Evolutionary conservation across 306 rosid species (phyloP), one percentile per base, ranked within the genome.

Genomic region (Vigna nakashimae): DNA sequence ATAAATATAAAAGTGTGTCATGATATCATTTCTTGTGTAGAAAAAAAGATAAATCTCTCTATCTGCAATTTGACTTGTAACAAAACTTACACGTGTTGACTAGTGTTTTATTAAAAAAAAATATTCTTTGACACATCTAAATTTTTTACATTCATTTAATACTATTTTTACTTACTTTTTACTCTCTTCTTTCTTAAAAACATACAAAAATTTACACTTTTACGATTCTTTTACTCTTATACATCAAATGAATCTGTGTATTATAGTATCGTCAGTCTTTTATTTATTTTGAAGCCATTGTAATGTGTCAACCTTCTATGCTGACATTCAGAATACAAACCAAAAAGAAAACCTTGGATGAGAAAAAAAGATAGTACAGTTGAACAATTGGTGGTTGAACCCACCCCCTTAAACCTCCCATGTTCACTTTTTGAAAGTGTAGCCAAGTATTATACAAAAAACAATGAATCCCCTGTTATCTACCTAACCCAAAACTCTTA

Each of bases 371-470:
- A 89, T 71, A 40, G 88, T 73, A 62, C 62, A 77, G 67, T 84
- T 87, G 90, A 89, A 89, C 90, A 60, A 76, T 83, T 65, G 91
- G 88, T 89, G 83, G 94, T 85, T 90, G 82, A 91, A 91, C 84
- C 85, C 89, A 84, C 89, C 89, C 92, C 85, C 73, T 75, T 49
- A 63, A 53, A 68, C 45, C 24, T 50, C 51, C 51, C 45, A 3
- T 36, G 63, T 57, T 50, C 16, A 62, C 1, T 11, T 58, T 78
- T 78, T 64, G 79, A 70, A 79, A 70, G 63, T 65, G 36, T 53
- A 75, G 69, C 73, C 36, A 74, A 76, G 76, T 63, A 79, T 69
- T 30, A 53, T 79, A 73, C 89, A 90, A 88, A 85, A 79, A 85
- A 79, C 62, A 76, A 46, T 71, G 92, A 73, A 89, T 80, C 86